phyloP scores from a whole-genome alignment of 306 rosid genomes.

The Citrullus mucosospermus region DNA sequence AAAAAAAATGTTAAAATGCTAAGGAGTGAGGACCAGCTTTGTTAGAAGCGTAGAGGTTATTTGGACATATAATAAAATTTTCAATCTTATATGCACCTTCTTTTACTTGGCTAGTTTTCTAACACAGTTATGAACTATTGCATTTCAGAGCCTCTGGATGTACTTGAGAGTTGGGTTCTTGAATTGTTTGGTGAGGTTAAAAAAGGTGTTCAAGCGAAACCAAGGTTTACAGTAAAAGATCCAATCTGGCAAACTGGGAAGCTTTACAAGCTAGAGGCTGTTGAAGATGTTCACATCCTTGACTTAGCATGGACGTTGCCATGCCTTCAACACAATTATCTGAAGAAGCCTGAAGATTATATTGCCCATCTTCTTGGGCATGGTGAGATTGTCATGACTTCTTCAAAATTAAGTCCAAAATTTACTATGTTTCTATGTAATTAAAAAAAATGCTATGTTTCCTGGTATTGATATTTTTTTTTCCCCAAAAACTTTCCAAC shows the following conservation, averaged over 20 bases:
- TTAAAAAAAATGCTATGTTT: neutral
- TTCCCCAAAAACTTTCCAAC: neutral
- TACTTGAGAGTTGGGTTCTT: conserved; percentile 78
- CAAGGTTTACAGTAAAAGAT: conserved; percentile 49
- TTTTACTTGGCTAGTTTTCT: neutral
- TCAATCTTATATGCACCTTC: neutral
- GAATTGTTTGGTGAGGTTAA: conserved; percentile 60
- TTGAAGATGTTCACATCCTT: conserved; percentile 77
- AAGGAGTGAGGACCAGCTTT: neutral
- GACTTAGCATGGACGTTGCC: conserved; percentile 82
- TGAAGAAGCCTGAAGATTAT: conserved; percentile 90
- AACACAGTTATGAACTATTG: conserved; percentile 8
- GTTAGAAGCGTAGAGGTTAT: neutral
- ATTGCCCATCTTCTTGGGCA: conserved; percentile 93
- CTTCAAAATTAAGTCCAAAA: neutral
- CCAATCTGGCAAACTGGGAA: conserved; percentile 82
- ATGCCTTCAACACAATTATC: conserved; percentile 52
- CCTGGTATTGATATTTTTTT: neutral
- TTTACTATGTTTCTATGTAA: neutral
- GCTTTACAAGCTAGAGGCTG: conserved; percentile 75
- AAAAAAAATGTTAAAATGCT: neutral
- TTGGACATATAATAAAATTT: neutral
- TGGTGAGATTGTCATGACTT: conserved; percentile 41
- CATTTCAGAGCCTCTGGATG: conserved; percentile 75
- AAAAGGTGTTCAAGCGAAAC: conserved; percentile 47